Percentiles rank a stretch among this genome's conserved stretches.
Conservation (phyloP, 1,139 yeast species). For the Blastobotrys apis region DNA sequence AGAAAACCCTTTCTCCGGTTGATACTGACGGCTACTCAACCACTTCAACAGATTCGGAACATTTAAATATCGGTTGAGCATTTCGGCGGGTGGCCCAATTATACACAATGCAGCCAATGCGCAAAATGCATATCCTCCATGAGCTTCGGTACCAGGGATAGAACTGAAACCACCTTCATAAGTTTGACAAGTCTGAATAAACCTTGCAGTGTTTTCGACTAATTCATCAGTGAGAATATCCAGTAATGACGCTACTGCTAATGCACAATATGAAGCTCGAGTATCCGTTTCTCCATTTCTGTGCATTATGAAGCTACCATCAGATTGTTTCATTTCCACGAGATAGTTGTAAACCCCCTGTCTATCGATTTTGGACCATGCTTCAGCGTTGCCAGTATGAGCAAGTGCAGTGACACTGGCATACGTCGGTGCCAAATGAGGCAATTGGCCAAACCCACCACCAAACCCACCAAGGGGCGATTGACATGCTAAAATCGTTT, state of each 20-base stretch:
- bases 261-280: slow-evolving; percentile 80
- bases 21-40: slow-evolving; percentile 65
- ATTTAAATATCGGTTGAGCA: slow-evolving; percentile 28
- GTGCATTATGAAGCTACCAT: slow-evolving; percentile 78
- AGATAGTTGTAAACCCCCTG: slow-evolving; percentile 59
- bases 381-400: slow-evolving; percentile 45
- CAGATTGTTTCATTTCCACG: slow-evolving; percentile 52
- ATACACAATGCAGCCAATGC: slow-evolving; percentile 70
- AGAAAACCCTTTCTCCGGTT: slow-evolving; percentile 75
- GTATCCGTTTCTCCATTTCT: slow-evolving; percentile 80
- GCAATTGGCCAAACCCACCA: slow-evolving; percentile 76
- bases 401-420: slow-evolving; percentile 69
- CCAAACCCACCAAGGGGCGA: slow-evolving; percentile 62
- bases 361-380: slow-evolving; percentile 46
- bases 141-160: slow-evolving; percentile 79
- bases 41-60: slow-evolving; percentile 43
- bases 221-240: slow-evolving; percentile 61
- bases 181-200: slow-evolving; percentile 74
- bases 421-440: slow-evolving; percentile 83
- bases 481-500: slow-evolving; percentile 34
- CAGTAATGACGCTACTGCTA: slow-evolving; percentile 67
- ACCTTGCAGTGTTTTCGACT: slow-evolving; percentile 48
- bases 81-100: slow-evolving; percentile 38
- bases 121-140: slow-evolving; percentile 95
- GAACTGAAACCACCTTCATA: slow-evolving; percentile 97